Conservation (phyloP, 331 rosid species). For the Telfairia occidentalis region DNA sequence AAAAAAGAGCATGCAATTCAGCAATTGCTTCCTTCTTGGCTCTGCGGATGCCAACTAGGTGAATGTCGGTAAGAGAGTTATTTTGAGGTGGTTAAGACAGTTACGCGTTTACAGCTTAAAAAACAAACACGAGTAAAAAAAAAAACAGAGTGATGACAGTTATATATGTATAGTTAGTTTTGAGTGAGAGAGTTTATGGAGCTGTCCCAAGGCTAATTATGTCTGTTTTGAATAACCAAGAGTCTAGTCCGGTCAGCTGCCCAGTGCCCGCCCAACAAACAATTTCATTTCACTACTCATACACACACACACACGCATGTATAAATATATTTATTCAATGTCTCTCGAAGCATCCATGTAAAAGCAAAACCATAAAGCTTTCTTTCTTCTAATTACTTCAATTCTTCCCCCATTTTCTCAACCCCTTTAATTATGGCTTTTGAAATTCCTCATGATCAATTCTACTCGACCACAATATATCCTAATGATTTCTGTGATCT, state of each 20-base stretch:
- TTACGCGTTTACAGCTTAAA: background rate
- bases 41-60: no score
- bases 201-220: conserved; percentile 19
- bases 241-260: background rate
- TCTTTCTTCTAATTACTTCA: background rate
- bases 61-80: no score
- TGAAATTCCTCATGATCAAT: background rate
- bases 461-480: conserved; percentile 9
- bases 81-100: no score
- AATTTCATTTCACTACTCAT: background rate
- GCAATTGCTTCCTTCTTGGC: no score
- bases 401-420: no score
- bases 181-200: background rate
- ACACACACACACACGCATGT: background rate
- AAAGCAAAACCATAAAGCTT: background rate
- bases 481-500: conserved; percentile 17
- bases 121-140: background rate
- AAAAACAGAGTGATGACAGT: background rate
- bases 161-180: background rate
- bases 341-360: background rate
- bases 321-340: background rate
- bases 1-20: no score
- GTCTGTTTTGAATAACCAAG: background rate
- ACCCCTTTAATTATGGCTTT: no score
- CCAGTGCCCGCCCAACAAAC: background rate